These are phyloP conservation scores for Penicillium decumbens DNA, from an alignment of 2,329 filamentous ascomycete species.

Conservation along the genomic window DNA sequence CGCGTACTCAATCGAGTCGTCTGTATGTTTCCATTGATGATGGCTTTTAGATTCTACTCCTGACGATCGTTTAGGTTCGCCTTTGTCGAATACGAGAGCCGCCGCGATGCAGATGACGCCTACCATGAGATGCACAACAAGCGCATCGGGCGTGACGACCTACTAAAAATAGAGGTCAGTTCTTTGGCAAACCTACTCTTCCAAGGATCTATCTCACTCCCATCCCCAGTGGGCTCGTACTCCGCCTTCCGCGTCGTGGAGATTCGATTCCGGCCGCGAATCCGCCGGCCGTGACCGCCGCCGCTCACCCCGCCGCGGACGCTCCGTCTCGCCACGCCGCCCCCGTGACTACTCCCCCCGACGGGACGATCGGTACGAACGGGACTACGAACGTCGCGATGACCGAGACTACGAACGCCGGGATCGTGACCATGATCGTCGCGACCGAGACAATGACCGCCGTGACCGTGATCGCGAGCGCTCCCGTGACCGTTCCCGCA, in stretches of 20 bases:
- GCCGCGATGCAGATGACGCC: slow-evolving; percentile 95
- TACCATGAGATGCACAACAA: slow-evolving; percentile 99
- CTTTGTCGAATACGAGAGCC: slow-evolving; percentile 98
- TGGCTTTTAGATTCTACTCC: slow-evolving; percentile 7
- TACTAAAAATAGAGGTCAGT: slow-evolving; percentile 93
- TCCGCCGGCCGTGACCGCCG: slow-evolving; percentile 66
- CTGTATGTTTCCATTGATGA: slow-evolving; percentile 64
- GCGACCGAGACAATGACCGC: slow-evolving; percentile 35
- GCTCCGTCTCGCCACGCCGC: slow-evolving; percentile 57
- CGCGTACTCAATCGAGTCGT: slow-evolving; percentile 85
- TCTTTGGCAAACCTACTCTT: not conserved
- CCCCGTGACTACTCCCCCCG: slow-evolving; percentile 71
- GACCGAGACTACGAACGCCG: slow-evolving; percentile 67
- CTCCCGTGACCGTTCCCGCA: slow-evolving; percentile 24
- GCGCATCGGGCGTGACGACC: slow-evolving; percentile 89
- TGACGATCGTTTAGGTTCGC: slow-evolving; percentile 62
- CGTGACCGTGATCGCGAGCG: slow-evolving; percentile 46
- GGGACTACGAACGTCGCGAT: slow-evolving; percentile 65
- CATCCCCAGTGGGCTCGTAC: slow-evolving; percentile 89
- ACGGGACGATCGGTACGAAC: slow-evolving; percentile 79
- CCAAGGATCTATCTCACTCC: not conserved
- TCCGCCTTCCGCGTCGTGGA: slow-evolving; percentile 95
- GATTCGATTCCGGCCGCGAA: slow-evolving; percentile 85
- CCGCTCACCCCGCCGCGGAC: slow-evolving; percentile 66
- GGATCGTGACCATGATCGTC: slow-evolving; percentile 41